Evolutionary conservation across 805 yeast genomes (phyloP), one percentile per base, ranked within the genome.

Genomic region (Metschnikowia proteae): DNA sequence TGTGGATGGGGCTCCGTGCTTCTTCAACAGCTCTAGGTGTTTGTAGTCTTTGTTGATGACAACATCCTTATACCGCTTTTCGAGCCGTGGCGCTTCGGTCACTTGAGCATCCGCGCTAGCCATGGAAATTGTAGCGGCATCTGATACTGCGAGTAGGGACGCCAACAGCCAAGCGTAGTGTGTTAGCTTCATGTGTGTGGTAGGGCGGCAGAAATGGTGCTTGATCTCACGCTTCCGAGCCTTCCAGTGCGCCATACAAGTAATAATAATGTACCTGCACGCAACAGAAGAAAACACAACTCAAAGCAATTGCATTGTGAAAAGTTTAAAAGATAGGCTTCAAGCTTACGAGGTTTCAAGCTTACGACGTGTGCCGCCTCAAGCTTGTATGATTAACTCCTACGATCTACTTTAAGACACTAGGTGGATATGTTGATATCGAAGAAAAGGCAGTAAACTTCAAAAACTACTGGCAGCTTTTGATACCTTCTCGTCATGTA

Each of bases 11-110:
- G 40, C 50, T 3, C 56, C 59, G 6, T 55, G 45, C 4, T 40
- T 48, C 51, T 58, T 57, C 43, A 57, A 59, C 34, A 56, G 59
- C 51, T 61, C 61, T 27, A 59, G 43, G 37, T 64, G 58, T 47
- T 61, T 53, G 54, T 66, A 68, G 10, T 63, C 63, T 28, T 64
- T 61, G 45, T 65, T 66, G 25, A 65, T 48, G 28, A 69, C 62
- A 33, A 60, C 66, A 6, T 64, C 67, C 47, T 60, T 65, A 38
- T 45, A 53, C 47, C 74, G 57, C 50, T 67, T 68, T 36, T 61
- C 60, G n/a, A 63, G 54, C 13, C 10, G 43, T 6, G 57, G 54
- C 7, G 38, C 35, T 11, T 42, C 49, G 9, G 59, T 55, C 49
- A 38, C 34, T 25, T 41, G 48, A 32, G 59, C 51, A 25, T 53